phyloP scores from a whole-genome alignment of 306 rosid genomes.

The Chamaecrista fasciculata region DNA sequence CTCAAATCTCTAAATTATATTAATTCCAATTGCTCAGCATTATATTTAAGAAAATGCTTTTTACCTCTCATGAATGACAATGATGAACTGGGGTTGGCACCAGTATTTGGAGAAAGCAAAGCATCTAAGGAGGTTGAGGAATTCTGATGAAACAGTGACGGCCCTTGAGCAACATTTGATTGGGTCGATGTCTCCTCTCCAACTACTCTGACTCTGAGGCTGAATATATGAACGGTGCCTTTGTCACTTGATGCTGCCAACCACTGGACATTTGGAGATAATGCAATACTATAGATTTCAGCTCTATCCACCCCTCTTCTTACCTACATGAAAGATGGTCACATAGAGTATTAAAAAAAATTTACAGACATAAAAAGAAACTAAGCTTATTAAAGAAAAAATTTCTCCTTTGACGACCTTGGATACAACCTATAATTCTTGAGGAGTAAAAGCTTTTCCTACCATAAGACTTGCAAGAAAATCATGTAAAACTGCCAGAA shows the following conservation, averaged over 20 bases:
- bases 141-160: slow-evolving; percentile 58
- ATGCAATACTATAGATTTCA: slow-evolving; percentile 76
- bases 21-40: slow-evolving; percentile 15
- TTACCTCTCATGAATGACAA: slow-evolving; percentile 94
- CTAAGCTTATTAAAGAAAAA: background rate
- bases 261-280: slow-evolving; percentile 91
- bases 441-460: slow-evolving; percentile 8
- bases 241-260: slow-evolving; percentile 92
- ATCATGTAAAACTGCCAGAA: background rate
- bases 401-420: background rate
- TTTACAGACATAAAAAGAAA: slow-evolving; percentile 15
- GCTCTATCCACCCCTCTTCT: slow-evolving; percentile 95
- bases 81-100: slow-evolving; percentile 83
- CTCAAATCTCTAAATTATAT: slow-evolving; percentile 17
- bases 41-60: slow-evolving; percentile 13
- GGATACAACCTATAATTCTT: background rate
- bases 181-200: slow-evolving; percentile 56
- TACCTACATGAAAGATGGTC: slow-evolving; percentile 48
- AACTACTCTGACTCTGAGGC: slow-evolving; percentile 78
- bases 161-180: slow-evolving; percentile 48
- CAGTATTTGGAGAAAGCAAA: slow-evolving; percentile 65
- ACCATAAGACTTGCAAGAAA: no score
- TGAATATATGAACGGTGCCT: slow-evolving; percentile 87
- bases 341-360: background rate
- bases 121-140: slow-evolving; percentile 78